A percentile compares a stretch with the other conserved stretches of the same genome.
phyloP scores from a whole-genome alignment of 139 green algal genomes.

The Zygnema cylindricum region DNA sequence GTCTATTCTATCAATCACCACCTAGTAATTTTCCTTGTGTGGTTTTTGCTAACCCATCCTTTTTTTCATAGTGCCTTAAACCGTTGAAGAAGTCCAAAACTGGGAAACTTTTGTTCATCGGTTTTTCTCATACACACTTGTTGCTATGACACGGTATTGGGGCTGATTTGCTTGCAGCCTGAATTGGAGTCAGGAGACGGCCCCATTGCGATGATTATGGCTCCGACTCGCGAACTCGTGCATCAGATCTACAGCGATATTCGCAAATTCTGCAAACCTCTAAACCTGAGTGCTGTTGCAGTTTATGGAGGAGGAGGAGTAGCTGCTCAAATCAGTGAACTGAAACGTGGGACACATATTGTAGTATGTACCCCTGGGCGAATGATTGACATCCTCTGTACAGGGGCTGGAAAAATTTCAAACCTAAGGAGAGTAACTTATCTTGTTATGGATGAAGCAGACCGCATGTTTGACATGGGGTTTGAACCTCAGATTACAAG shows the following conservation, averaged over 20 bases:
- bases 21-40: too few relatives aligned
- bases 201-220: slow-evolving; percentile 91
- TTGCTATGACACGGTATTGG: not conserved
- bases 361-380: slow-evolving; percentile 95
- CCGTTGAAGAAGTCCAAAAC: not conserved
- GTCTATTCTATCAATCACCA: too few relatives aligned
- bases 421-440: slow-evolving; percentile 95
- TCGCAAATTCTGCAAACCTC: slow-evolving; percentile 73
- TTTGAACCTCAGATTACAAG: slow-evolving; percentile 87
- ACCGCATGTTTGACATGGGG: slow-evolving; percentile 99
- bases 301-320: slow-evolving; percentile 93
- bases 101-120: not conserved
- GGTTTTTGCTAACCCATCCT: too few relatives aligned
- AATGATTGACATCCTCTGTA: slow-evolving; percentile 98
- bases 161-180: slow-evolving; percentile 5
- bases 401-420: slow-evolving; percentile 86
- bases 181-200: slow-evolving; percentile 76
- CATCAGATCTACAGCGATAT: slow-evolving; percentile 87
- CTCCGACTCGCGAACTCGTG: slow-evolving; percentile 94
- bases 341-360: slow-evolving; percentile 89
- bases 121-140: not conserved
- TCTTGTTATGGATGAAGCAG: slow-evolving; percentile 97
- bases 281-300: slow-evolving; percentile 74
- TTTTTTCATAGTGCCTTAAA: not conserved
- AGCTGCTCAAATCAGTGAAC: slow-evolving; percentile 89